Evolutionary conservation across 495 filamentous ascomycete genomes (phyloP), one percentile per base, ranked within the genome.

Genomic region (Choiromyces venosus): DNA sequence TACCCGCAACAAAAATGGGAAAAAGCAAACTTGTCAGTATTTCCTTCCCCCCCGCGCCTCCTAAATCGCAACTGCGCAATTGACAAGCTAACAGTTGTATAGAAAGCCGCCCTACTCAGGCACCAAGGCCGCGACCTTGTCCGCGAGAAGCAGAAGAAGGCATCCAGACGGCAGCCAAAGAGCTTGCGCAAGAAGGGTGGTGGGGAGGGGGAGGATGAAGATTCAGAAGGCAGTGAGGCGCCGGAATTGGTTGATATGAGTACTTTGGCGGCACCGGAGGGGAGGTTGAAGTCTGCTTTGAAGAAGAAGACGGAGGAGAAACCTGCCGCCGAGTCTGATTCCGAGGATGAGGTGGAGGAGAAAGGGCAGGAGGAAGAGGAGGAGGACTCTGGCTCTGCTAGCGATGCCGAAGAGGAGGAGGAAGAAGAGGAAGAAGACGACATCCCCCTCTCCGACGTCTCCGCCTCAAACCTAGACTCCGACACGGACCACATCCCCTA

Each of bases 361-460:
- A 67, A 25, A 5, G 66, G 56, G 29, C 72, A 72, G 35, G 74
- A 76, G 36, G 72, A 77, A 16, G 76, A 69, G 0, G 80, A 80
- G 25, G 38, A 36, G 14, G 80, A 79, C 14, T 73, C 74, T 6
- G 80, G 79, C 61, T 78, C 69, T 14, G 78, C 76, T 44, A 72
- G n/a, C n/a, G n/a, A n/a, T n/a, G n/a, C n/a, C n/a, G n/a, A 83
- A 1, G 84, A 84, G 8, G 80, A 87, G 69, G 87, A 86, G 0
- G 86, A 87, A 37, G 88, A 89, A 65, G 88, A 89, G 38, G 87
- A 88, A 40, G 92, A 93, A 66, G 93, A 96, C 66, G 91, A 94
- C 9, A 87, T 96, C 64, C 94, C 93, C 42, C 86, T 93, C 70
- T 88, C 89, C 77, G 89, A 90, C 40, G 86, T 96, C 33, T 88